Base-by-base conservation (phyloP, 2,329 filamentous ascomycete species). In the Trichothecium roseum region DNA sequence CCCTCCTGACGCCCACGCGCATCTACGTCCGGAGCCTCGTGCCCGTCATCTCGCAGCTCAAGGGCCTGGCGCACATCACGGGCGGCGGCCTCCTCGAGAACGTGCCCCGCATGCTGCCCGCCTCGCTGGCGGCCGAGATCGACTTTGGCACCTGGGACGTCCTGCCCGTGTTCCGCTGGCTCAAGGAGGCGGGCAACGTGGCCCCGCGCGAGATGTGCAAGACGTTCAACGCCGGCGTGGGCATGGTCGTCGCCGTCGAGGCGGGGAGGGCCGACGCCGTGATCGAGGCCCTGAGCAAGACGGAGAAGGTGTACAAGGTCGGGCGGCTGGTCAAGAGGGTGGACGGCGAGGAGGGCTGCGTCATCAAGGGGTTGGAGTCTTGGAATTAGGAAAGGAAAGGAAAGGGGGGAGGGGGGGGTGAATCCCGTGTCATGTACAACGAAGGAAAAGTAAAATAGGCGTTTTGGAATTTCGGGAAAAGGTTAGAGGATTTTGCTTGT, bases 1-100 rank as follows among this genome's bases (percentile, higher is more conserved):
- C 78, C 45, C 74, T 98, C 26, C 72, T 98, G 40, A 87, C 83
- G 3, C 91, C 91, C 0, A 98, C 91, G 1, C 75, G 81, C 45
- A 95, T 98, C 56, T 98, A 98, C 60, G 91, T 96, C 50, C 83
- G 82, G 55, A 69, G 82, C 24, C 63, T 94, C 16, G 73, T 96
- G 8, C 71, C 77, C 33, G 73, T 82, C 1, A 61, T 74, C 16
- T 63, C 69, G 8, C 65, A 86, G 28, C 69, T 96, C 57, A 94
- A 94, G 64, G 91, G 91, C 36, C 82, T 96, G 57, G 84, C 91
- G 9, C 91, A 98, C 62, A 96, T 98, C 63, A 98, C 91, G 0
- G 91, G 91, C 34, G 91, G 91, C 41, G 91, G 91, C 9, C 72
- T 98, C 15, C 69, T 81, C 14, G 91, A 98, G 62, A 98, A 98